Base-by-base conservation (phyloP, 2,329 filamentous ascomycete genomes). In the Colletotrichum incanum region DNA sequence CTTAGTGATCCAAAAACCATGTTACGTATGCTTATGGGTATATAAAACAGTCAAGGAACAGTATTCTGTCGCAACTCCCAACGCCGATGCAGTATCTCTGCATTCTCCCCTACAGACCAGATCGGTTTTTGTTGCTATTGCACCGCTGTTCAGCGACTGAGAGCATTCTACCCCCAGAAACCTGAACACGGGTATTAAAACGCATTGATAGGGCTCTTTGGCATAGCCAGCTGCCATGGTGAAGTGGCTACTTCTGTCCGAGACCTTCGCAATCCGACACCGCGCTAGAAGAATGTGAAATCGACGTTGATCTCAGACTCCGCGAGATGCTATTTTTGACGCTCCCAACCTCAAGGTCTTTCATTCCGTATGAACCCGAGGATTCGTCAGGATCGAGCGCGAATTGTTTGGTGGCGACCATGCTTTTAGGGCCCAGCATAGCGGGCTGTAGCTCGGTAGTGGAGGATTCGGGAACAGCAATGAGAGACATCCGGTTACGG, bases 221-320 rank as follows among this genome's bases (percentile, higher is more conserved):
- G 6, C 37, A n/a, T 8, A 23, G 9, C 28, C 26, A 37, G 23
- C 47, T 31, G 3, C 20, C 34, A 18, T 45, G 23, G 26, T 28
- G 23, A n/a, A 26, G 37, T 16, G 65, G 63, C 28, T 64, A 59
- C 39, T 47, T 64, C 28, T 59, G 59, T 18, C 34, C 45, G 18
- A 52, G 31, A 2, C 52, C 54, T 31, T 37, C 59, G 23, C 59
- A 39, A 31, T 60, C 65, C 9, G 69, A 69, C 20, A 60, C 31
- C 14, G 28, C 37, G 37, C 45, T 69, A 47, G 59, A 64, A 6
- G 28, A 47, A 34, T 69, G 69, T 14, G 69, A 72, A 11, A 54
- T 43, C 6, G 69, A 67, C 6, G 56, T 56, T 18, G 68, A 71
- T 49, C 68, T 41, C 45, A 43, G 56, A 39, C 68, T 71, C 34